Evolutionary conservation across 2,329 filamentous ascomycete species (phyloP).

Genomic region (Apiospora arundinis): DNA sequence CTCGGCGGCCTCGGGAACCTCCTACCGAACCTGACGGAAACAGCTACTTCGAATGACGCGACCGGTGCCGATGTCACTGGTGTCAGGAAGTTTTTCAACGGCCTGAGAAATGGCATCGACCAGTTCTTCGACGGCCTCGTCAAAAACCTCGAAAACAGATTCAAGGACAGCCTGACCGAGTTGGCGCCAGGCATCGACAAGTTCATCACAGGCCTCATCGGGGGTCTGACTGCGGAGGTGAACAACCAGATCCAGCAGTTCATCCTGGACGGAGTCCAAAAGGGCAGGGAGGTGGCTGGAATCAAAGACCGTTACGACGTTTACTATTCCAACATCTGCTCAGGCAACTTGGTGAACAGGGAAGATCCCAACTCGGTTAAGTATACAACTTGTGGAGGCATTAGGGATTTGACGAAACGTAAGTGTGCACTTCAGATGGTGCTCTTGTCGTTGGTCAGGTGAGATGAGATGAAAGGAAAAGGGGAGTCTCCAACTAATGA

Average conservation of each 20-base stretch:
- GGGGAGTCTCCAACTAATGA: neutral
- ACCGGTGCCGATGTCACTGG: neutral
- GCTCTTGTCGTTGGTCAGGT: neutral
- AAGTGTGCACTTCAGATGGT: neutral
- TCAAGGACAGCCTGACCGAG: neutral
- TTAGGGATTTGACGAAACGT: neutral
- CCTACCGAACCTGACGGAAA: neutral
- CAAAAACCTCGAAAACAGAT: neutral
- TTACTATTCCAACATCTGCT: neutral
- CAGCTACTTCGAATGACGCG: neutral
- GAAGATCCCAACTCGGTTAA: neutral
- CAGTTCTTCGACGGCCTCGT: neutral
- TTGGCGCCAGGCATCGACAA: neutral
- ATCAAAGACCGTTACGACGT: constrained; percentile 16
- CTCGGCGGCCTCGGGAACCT: neutral
- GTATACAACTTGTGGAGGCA: neutral
- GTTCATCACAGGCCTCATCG: neutral
- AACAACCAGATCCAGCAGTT: constrained; percentile 9
- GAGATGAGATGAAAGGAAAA: neutral
- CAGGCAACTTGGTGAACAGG: neutral
- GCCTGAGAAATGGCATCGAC: neutral
- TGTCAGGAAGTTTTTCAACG: neutral
- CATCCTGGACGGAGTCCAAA: neutral
- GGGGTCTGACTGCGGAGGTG: neutral
- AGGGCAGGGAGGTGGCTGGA: neutral